Conservation (phyloP, 2,329 filamentous ascomycete genomes). For the Neonectria hederae region DNA sequence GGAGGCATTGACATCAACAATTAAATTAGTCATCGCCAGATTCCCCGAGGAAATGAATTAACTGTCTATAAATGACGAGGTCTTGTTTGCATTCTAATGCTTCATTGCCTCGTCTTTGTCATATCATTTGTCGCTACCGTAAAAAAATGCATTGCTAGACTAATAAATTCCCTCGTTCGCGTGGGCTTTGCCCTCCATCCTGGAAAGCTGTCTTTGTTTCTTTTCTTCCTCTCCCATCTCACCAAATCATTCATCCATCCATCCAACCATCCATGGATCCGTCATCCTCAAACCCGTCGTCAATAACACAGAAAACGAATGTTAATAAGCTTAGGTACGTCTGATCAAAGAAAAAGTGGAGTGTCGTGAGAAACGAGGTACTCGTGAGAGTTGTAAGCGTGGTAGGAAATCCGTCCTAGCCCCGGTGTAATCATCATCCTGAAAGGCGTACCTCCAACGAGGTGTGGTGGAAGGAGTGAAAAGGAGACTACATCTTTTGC, state of each 20-base stretch:
- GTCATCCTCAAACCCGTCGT: constrained; percentile 9
- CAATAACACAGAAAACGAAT: constrained; percentile 33
- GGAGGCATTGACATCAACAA: neutral
- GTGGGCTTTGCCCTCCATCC: constrained; percentile 21
- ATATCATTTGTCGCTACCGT: constrained; percentile 20
- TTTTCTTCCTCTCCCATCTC: constrained; percentile 6
- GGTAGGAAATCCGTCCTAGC: constrained; percentile 19
- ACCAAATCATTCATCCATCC: neutral
- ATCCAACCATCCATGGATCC: neutral
- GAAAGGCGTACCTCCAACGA: neutral
- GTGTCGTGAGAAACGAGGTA: constrained; percentile 24
- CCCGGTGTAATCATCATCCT: constrained; percentile 8
- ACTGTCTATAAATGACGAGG: constrained; percentile 12
- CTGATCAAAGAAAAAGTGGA: constrained; percentile 18
- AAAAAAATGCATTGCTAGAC: constrained; percentile 21
- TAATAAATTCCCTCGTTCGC: constrained; percentile 17
- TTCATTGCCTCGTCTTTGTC: constrained; percentile 11
- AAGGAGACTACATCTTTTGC: constrained; percentile 28
- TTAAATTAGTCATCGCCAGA: neutral
- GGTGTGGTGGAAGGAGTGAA: neutral
- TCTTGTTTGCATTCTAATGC: constrained; percentile 5
- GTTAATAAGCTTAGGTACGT: constrained; percentile 19
- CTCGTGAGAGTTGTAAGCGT: constrained; percentile 29
- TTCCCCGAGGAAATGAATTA: constrained; percentile 6
- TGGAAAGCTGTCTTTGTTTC: constrained; percentile 22